Evolutionary conservation across 768 basidiomycete species (phyloP), one percentile per base, ranked within the genome.

Genomic region (Russula griseocarnosa): DNA sequence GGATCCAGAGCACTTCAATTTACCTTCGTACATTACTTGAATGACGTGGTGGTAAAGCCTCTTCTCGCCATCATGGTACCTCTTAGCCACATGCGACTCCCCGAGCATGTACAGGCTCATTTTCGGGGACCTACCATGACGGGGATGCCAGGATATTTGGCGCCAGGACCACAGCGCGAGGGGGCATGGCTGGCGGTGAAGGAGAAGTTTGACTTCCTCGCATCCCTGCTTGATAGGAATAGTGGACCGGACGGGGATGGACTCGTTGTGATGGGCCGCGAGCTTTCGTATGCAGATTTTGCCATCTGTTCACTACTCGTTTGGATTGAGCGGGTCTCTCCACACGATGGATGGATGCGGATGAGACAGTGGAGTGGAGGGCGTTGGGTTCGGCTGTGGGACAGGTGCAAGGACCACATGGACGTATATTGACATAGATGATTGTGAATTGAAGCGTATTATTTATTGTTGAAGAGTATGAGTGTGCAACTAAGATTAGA

Each of bases 201-300:
- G 67, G 81, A 85, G 50, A 86, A 87, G 61, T 89, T 90, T 65
- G 76, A 86, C 52, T 84, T 86, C 63, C 74, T 90, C 32, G 83
- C 86, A 7, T 72, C 74, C 61, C 78, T 89, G 5, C 75, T 90
- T n/a, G 85, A 87, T 69, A 88, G 86, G 74, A 89, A 89, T 66
- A 67, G 73, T 7, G 79, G 79, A 24, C 63, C 65, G n/a, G 86
- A 88, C 58, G 82, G 84, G 4, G 84, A 87, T 66, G 85, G 85
- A 2, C 75, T 82, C 11, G 85, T 88, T 38, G 83, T 76, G 18
- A 84, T 84, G 79, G 88, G 88, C 4, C 76, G 79, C 40, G 84
- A 87, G 22, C 78, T 89, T 55, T 83, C 82, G 11, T 88, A 89
- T 67, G 86, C 86, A 2, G 88, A 90, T 68, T 90, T 90, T 70